These are phyloP conservation scores for Protea cynaroides DNA, from an alignment of 164 flowering plant species.

Conservation along the genomic window DNA sequence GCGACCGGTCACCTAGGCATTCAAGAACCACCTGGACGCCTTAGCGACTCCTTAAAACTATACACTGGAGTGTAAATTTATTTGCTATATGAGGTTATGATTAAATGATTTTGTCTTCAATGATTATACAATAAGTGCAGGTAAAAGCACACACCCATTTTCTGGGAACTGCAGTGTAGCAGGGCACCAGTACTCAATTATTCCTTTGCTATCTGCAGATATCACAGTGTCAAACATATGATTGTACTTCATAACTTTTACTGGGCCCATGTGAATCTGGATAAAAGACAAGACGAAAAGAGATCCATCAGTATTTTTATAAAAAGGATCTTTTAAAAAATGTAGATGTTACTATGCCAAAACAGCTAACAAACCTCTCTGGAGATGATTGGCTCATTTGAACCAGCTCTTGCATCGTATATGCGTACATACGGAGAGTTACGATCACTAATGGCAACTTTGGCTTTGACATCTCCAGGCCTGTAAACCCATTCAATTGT, in stretches of 20 bases:
- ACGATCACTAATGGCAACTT: slow-evolving; percentile 82
- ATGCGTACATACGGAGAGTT: slow-evolving; percentile 71
- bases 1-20: no score
- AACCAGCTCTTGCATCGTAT: slow-evolving; percentile 84
- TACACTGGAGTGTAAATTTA: no score
- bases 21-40: no score
- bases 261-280: slow-evolving; percentile 78
- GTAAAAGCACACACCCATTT: slow-evolving; percentile 42
- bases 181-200: slow-evolving; percentile 90
- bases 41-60: no score
- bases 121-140: neutral
- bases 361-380: slow-evolving; percentile 47
- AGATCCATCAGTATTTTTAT: neutral
- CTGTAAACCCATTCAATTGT: slow-evolving; percentile 91
- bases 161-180: slow-evolving; percentile 76
- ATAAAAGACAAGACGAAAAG: slow-evolving; percentile 7
- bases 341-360: neutral
- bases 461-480: slow-evolving; percentile 88
- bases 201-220: slow-evolving; percentile 76
- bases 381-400: slow-evolving; percentile 79
- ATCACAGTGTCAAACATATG: slow-evolving; percentile 64
- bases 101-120: neutral
- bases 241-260: slow-evolving; percentile 84
- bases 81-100: no score
- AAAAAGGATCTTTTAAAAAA: neutral